These are phyloP conservation scores for Phytophthora crassamura DNA, from an alignment of 352 stramenopile genomes.

Conservation along the genomic window DNA sequence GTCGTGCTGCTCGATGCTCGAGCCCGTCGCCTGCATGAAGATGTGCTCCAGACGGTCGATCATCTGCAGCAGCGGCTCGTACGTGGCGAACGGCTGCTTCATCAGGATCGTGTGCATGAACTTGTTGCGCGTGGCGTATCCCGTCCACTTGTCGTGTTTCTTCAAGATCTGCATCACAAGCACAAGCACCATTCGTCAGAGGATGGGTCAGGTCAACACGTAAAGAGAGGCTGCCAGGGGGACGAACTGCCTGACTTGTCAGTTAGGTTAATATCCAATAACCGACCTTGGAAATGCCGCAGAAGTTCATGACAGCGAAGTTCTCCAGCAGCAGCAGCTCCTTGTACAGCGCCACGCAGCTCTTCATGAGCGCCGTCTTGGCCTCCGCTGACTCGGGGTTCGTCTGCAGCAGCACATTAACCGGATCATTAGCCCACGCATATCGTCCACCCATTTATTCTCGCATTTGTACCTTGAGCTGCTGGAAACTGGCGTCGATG, in stretches of 20 bases:
- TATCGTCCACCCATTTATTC: constrained; percentile 17
- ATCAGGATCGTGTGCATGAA: constrained; percentile 92
- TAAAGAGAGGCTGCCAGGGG: constrained; percentile 13
- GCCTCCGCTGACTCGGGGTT: constrained; percentile 57
- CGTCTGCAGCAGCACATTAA: constrained; percentile 34
- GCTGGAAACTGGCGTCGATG: constrained; percentile 72
- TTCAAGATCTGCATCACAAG: constrained; percentile 74
- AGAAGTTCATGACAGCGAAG: constrained; percentile 92
- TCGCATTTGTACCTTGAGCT: constrained; percentile 57
- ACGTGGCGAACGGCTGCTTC: constrained; percentile 89
- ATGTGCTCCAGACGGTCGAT: constrained; percentile 89
- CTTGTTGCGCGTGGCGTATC: constrained; percentile 90
- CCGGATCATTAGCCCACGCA: constrained; percentile 8
- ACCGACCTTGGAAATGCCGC: constrained; percentile 84
- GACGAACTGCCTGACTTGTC: constrained; percentile 23
- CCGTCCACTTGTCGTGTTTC: constrained; percentile 93
- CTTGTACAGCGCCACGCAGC: constrained; percentile 87
- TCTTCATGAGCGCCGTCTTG: constrained; percentile 84
- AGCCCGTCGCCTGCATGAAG: constrained; percentile 89
- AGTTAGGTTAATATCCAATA: neutral
- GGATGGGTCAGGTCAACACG: constrained; percentile 6
- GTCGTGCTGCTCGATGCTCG: constrained; percentile 87
- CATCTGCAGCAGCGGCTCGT: constrained; percentile 85
- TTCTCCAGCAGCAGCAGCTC: constrained; percentile 88
- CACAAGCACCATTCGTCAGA: constrained; percentile 7